phyloP scores from a whole-genome alignment of 352 stramenopile species.

The Phytophthora cactorum region DNA sequence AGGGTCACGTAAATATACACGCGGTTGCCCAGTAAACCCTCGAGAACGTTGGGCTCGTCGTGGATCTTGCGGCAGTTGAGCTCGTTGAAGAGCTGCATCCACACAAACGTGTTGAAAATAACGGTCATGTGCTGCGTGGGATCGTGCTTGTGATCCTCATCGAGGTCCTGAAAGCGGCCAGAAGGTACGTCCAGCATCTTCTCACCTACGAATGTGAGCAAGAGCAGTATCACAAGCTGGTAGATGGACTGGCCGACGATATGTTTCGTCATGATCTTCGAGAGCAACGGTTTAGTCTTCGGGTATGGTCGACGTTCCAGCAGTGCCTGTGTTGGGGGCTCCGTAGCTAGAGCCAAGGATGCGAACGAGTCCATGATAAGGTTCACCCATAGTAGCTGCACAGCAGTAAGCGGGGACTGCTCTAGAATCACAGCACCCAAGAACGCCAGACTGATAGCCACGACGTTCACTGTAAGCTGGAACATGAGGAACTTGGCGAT shows the following conservation, averaged over 20 bases:
- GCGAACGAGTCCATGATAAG: slow-evolving; percentile 99
- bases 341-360: slow-evolving; percentile 94
- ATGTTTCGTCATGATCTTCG: slow-evolving; percentile 95
- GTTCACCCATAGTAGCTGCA: slow-evolving; percentile 99
- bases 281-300: slow-evolving; percentile 93
- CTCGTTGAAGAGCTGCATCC: slow-evolving; percentile 95
- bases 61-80: slow-evolving; percentile 85
- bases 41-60: slow-evolving; percentile 94
- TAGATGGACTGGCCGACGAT: slow-evolving; percentile 94
- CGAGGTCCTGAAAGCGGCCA: slow-evolving; percentile 49
- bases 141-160: slow-evolving; percentile 37
- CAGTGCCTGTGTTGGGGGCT: slow-evolving; percentile 90
- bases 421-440: slow-evolving; percentile 83
- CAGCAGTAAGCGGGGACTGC: slow-evolving; percentile 92
- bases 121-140: slow-evolving; percentile 95
- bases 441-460: slow-evolving; percentile 94
- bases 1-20: slow-evolving; percentile 94
- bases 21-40: slow-evolving; percentile 89
- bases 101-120: slow-evolving; percentile 98
- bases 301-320: slow-evolving; percentile 93
- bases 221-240: slow-evolving; percentile 91
- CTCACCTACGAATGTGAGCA: slow-evolving; percentile 86
- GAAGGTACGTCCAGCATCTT: slow-evolving; percentile 54
- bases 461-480: slow-evolving; percentile 97
- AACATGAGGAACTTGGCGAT: slow-evolving; percentile 99